Conservation (phyloP, 2,329 filamentous ascomycete species). For the Sclerotinia nivalis region DNA sequence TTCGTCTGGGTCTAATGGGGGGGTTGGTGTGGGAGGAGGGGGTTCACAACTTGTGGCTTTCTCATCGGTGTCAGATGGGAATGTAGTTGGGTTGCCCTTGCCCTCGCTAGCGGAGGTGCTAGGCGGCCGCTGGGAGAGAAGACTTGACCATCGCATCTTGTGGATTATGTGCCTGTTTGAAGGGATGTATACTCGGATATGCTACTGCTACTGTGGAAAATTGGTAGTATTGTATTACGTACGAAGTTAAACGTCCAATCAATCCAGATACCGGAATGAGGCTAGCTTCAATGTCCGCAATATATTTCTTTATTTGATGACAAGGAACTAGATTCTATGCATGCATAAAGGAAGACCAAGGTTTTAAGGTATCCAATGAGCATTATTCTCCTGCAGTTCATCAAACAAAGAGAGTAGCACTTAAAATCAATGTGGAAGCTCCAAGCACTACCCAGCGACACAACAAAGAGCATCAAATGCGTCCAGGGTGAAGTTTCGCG, state of each 20-base stretch:
- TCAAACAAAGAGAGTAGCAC: slow-evolving; percentile 4
- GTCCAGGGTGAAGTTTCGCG: not conserved
- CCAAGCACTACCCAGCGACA: not conserved
- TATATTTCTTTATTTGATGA: not conserved
- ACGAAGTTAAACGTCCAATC: not conserved
- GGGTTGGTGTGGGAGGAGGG: not conserved
- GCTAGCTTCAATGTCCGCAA: not conserved
- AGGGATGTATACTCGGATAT: not conserved
- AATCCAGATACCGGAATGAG: not conserved
- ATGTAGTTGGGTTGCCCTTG: too few relatives aligned
- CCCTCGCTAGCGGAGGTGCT: not conserved
- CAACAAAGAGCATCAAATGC: slow-evolving; percentile 16
- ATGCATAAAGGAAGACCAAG: not conserved
- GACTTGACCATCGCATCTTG: not conserved
- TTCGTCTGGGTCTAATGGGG: not conserved
- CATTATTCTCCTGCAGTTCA: not conserved
- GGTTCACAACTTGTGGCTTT: not conserved
- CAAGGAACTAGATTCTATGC: not conserved
- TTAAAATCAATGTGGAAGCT: not conserved
- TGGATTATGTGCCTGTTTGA: not conserved
- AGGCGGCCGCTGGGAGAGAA: not conserved
- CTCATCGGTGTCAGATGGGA: not conserved
- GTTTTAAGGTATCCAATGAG: not conserved
- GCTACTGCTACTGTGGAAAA: not conserved
- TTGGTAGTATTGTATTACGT: not conserved